phyloP scores from a whole-genome alignment of 768 basidiomycete genomes.

The Rhizopogon sp. region DNA sequence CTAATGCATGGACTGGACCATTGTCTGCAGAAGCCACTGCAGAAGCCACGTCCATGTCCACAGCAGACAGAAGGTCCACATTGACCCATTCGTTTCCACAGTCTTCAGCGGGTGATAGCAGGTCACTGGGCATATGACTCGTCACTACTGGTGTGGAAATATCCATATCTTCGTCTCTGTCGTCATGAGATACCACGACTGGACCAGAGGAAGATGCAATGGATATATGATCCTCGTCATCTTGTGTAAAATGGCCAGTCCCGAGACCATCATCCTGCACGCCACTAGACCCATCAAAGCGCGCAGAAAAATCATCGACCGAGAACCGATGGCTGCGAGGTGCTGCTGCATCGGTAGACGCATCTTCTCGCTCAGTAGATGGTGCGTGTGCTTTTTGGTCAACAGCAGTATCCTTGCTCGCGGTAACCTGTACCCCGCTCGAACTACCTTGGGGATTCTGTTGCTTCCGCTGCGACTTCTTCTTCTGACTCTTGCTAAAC shows the following conservation, averaged over 20 bases:
- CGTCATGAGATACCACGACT: background rate
- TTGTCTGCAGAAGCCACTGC: background rate
- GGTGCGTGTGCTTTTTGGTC: background rate
- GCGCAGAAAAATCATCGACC: background rate
- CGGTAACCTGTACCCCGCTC: background rate
- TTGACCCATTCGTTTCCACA: background rate
- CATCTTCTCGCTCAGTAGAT: background rate
- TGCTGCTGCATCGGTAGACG: background rate
- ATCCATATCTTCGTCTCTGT: constrained; percentile 4
- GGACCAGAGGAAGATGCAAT: constrained; percentile 7
- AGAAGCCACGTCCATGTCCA: background rate
- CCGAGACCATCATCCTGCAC: background rate
- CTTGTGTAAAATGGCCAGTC: background rate
- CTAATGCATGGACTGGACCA: background rate
- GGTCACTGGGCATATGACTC: background rate
- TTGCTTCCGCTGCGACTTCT: background rate
- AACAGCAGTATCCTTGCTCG: background rate
- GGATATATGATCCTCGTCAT: background rate
- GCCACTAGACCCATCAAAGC: background rate
- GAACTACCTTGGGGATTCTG: background rate
- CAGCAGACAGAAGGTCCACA: background rate
- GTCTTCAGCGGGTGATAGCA: background rate
- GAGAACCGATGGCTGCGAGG: background rate
- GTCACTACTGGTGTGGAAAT: constrained; percentile 5
- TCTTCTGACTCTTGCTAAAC: constrained; percentile 4